phyloP scores from a whole-genome alignment of 257 asterid species.

The Fraxinus americana region DNA sequence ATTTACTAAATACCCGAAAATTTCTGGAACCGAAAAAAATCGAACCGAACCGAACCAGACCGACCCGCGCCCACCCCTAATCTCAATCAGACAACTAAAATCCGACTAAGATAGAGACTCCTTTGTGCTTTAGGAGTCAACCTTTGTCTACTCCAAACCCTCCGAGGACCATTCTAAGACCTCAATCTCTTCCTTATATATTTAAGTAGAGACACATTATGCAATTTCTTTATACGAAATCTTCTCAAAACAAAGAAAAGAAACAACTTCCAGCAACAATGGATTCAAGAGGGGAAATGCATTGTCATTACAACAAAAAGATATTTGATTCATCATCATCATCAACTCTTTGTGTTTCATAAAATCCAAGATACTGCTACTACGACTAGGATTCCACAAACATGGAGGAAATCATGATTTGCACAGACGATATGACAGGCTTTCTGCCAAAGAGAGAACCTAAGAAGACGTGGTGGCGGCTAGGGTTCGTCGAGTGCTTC shows the following conservation, averaged over 20 bases:
- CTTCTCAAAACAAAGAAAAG: neutral
- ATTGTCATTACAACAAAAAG: neutral
- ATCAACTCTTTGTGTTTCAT: neutral
- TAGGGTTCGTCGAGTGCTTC: conserved; percentile 7
- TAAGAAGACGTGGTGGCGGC: conserved; percentile 4
- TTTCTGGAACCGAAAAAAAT: too few species aligned
- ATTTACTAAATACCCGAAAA: too few species aligned
- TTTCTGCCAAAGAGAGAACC: conserved; percentile 10
- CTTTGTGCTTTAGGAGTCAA: too few species aligned
- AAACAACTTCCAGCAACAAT: neutral
- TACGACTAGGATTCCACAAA: neutral
- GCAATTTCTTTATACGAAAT: too few species aligned
- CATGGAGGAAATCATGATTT: conserved; percentile 3
- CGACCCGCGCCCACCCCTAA: too few species aligned
- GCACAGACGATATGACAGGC: conserved; percentile 11
- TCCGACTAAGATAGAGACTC: too few species aligned
- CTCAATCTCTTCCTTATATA: too few species aligned
- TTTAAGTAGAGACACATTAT: too few species aligned
- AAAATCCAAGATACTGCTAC: neutral
- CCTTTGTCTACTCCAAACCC: too few species aligned
- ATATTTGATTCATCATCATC: neutral
- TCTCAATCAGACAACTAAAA: too few species aligned
- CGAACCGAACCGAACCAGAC: too few species aligned
- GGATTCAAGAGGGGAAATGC: neutral
- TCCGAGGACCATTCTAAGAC: too few species aligned